Evolutionary conservation across 2,329 filamentous ascomycete genomes (phyloP), one percentile per base, ranked within the genome.

Genomic region (Penicillium sp.): DNA sequence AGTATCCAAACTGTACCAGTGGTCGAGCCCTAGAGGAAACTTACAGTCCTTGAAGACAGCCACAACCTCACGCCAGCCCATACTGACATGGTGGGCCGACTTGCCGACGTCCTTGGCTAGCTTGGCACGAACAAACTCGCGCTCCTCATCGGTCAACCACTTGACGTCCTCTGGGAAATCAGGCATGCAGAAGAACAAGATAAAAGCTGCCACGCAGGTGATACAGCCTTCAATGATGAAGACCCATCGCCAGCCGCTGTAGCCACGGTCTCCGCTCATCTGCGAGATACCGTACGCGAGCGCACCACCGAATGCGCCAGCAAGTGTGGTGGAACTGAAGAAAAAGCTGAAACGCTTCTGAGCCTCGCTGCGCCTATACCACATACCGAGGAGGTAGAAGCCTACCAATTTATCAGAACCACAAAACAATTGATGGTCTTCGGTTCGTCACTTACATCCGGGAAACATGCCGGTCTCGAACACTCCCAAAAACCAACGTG

Each of bases 341-440:
- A 98, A 98, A 80, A 98, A 93, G 16, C 88, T 90, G 77, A 93
- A 97, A 29, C 95, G 87, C 68, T 91, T 91, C 75, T 98, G 93
- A 2, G 93, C 91, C 76, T 98, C 95, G 45, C 81, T 81, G 58
- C 93, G 86, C 58, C 88, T 87, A 68, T 98, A 99, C 92, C 75
- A 77, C 87, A 93, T 93, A 56, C 90, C 86, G 59, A 92, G 86
- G 8, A 93, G 77, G 68, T 92, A 83, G 65, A 79, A 78, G 46
- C 73, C 73, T 75, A 46, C n/a, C 11, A 11, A 31, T 7, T 7
- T 13, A 49, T 53, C 45, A 41, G 26, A 19, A 14, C 11, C 21
- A 16, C 6, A 3, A 9, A 22, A 6, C 22, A 6, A 27, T 10
- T 5, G 14, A 10, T n/a, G 24, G 63, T 6, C 65, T 56, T 33